phyloP scores from a whole-genome alignment of 768 basidiomycete genomes.

The Tricholoma hemisulphureum region DNA sequence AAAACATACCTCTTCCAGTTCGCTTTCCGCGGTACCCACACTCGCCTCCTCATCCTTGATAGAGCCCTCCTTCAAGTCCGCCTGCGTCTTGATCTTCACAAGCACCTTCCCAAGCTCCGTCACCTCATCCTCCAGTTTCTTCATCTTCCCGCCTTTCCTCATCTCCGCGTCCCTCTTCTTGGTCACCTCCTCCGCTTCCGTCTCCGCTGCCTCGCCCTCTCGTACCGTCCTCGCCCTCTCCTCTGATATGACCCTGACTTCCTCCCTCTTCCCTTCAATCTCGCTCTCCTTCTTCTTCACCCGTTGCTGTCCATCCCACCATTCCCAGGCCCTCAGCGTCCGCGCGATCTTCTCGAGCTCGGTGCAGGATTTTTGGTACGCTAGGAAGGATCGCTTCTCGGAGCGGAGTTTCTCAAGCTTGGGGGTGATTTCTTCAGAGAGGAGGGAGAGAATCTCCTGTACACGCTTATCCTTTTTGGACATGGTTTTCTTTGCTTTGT shows the following conservation, averaged over 20 bases:
- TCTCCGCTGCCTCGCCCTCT: constrained; percentile 66
- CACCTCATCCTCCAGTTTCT: constrained; percentile 79
- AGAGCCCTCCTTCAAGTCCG: constrained; percentile 73
- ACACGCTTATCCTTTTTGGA: constrained; percentile 96
- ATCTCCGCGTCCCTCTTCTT: constrained; percentile 83
- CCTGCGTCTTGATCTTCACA: constrained; percentile 81
- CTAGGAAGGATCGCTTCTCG: constrained; percentile 86
- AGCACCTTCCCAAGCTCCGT: constrained; percentile 75
- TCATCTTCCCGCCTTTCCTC: constrained; percentile 89
- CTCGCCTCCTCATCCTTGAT: constrained; percentile 77
- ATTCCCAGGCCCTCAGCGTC: constrained; percentile 85
- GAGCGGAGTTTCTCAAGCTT: constrained; percentile 87
- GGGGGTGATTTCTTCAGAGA: constrained; percentile 89
- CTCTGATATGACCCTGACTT: constrained; percentile 46
- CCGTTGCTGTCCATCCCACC: constrained; percentile 60
- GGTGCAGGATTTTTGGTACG: constrained; percentile 83
- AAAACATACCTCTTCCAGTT: constrained; percentile 58
- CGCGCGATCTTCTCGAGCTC: constrained; percentile 87
- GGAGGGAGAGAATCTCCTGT: constrained; percentile 77
- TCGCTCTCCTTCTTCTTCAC: constrained; percentile 55
- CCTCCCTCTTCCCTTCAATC: constrained; percentile 48
- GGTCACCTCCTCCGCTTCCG: constrained; percentile 61
- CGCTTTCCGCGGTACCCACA: constrained; percentile 48
- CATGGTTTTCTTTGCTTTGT: constrained; percentile 96
- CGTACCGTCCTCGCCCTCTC: constrained; percentile 48